phyloP scores from a whole-genome alignment of 352 stramenopile genomes.

The Aphanomyces euteiches region DNA sequence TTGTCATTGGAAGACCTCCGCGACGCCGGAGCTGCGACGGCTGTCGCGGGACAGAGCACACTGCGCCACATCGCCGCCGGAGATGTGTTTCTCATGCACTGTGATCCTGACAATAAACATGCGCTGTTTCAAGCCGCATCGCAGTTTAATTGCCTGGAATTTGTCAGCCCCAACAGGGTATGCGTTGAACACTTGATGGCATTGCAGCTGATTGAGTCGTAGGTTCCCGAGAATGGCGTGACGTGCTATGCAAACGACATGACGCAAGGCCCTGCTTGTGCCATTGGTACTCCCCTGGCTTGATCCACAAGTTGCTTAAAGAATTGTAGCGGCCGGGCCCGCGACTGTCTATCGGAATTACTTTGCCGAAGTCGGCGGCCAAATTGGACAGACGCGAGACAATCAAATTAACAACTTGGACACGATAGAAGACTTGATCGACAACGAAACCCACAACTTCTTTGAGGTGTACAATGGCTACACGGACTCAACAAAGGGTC shows the following conservation, averaged over 20 bases:
- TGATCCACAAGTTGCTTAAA: neutral
- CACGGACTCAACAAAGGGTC: conserved; percentile 1
- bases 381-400: conserved; percentile 6
- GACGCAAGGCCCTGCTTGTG: conserved; percentile 38
- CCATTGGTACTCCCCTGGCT: conserved; percentile 10
- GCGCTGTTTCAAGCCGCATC: conserved; percentile 36
- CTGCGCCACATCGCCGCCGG: conserved; percentile 2
- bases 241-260: conserved; percentile 31
- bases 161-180: conserved; percentile 28
- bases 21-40: neutral
- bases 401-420: conserved; percentile 33
- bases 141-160: conserved; percentile 42
- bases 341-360: conserved; percentile 40
- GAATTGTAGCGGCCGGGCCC: conserved; percentile 28
- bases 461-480: conserved; percentile 37
- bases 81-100: conserved; percentile 23
- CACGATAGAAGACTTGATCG: conserved; percentile 22
- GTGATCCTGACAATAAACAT: neutral
- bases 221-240: conserved; percentile 33
- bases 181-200: neutral
- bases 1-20: conserved; percentile 13
- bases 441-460: conserved; percentile 19
- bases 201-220: neutral
- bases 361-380: conserved; percentile 24
- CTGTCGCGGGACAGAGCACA: neutral